These are phyloP conservation scores for Zygotorulaspora sp. DNA, from an alignment of 805 yeast species.

Conservation along the genomic window DNA sequence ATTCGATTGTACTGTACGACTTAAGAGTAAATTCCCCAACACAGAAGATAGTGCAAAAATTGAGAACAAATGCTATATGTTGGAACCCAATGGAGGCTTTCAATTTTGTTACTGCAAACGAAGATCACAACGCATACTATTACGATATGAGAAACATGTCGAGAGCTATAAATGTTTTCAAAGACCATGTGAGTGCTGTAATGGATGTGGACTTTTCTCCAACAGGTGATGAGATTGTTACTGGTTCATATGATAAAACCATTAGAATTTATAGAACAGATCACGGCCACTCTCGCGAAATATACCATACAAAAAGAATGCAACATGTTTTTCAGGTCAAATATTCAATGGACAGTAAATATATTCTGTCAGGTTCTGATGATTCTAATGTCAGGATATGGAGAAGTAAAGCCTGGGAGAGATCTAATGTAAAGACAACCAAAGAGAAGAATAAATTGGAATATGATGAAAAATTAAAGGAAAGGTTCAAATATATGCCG, in stretches of 20 bases:
- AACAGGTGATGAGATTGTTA: constrained; percentile 92
- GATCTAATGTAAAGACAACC: constrained; percentile 75
- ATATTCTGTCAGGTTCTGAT: constrained; percentile 86
- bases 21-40: constrained; percentile 86
- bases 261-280: constrained; percentile 69
- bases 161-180: constrained; percentile 75
- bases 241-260: constrained; percentile 94
- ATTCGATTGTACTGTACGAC: constrained; percentile 86
- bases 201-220: constrained; percentile 94
- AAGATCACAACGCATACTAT: constrained; percentile 89
- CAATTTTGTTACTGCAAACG: constrained; percentile 85
- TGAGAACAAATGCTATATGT: constrained; percentile 79
- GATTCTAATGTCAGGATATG: constrained; percentile 94
- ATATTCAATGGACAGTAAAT: constrained; percentile 84
- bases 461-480: constrained; percentile 87
- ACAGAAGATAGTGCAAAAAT: constrained; percentile 77
- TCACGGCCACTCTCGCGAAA: constrained; percentile 90
- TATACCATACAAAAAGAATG: constrained; percentile 97
- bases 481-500: constrained; percentile 93
- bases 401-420: constrained; percentile 83
- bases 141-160: constrained; percentile 95
- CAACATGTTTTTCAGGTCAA: constrained; percentile 84
- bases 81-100: constrained; percentile 99
- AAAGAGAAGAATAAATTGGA: constrained; percentile 79
- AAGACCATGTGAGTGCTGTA: constrained; percentile 95